Percentiles rank a stretch among this genome's conserved stretches.
Evolutionary conservation across 805 yeast genomes (phyloP).

Genomic region (Spathaspora gorwiae): DNA sequence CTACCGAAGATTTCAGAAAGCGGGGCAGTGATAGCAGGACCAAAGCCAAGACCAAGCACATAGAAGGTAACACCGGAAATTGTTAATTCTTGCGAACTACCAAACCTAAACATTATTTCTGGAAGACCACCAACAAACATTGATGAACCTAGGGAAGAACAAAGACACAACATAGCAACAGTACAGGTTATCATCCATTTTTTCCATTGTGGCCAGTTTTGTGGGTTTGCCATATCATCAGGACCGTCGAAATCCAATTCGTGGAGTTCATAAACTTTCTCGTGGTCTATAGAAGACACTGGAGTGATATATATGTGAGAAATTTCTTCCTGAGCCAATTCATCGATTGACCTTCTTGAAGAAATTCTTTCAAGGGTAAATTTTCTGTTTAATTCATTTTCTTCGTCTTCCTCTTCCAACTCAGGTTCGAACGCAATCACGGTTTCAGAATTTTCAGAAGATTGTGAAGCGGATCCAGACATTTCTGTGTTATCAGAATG

Average conservation of each 20-base stretch:
- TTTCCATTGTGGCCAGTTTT: slow-evolving; percentile 61
- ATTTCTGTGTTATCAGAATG: background rate
- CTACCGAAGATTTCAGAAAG: slow-evolving; percentile 68
- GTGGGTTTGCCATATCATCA: slow-evolving; percentile 59
- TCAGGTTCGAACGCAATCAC: background rate
- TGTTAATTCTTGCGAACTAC: slow-evolving; percentile 56
- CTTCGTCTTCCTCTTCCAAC: slow-evolving; percentile 2
- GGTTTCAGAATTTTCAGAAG: background rate
- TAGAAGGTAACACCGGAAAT: slow-evolving; percentile 68
- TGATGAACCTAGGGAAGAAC: slow-evolving; percentile 72
- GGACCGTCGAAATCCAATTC: slow-evolving; percentile 56
- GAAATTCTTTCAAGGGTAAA: slow-evolving; percentile 16
- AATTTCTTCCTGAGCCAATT: slow-evolving; percentile 12
- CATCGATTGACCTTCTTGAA: slow-evolving; percentile 15
- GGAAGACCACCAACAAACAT: slow-evolving; percentile 63
- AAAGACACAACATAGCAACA: slow-evolving; percentile 61
- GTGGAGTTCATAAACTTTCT: slow-evolving; percentile 9
- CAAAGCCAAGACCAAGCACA: slow-evolving; percentile 64
- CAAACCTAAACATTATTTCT: slow-evolving; percentile 44
- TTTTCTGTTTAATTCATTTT: slow-evolving; percentile 13
- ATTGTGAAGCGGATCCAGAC: background rate
- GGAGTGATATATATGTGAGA: slow-evolving; percentile 5
- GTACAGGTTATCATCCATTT: slow-evolving; percentile 65
- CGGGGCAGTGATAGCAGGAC: slow-evolving; percentile 71
- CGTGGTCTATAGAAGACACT: slow-evolving; percentile 3